Percentiles rank a stretch among this genome's conserved stretches.
These are phyloP conservation scores for Dorcoceras hygrometricum DNA, from an alignment of 257 asterid genomes.

Conservation along the genomic window DNA sequence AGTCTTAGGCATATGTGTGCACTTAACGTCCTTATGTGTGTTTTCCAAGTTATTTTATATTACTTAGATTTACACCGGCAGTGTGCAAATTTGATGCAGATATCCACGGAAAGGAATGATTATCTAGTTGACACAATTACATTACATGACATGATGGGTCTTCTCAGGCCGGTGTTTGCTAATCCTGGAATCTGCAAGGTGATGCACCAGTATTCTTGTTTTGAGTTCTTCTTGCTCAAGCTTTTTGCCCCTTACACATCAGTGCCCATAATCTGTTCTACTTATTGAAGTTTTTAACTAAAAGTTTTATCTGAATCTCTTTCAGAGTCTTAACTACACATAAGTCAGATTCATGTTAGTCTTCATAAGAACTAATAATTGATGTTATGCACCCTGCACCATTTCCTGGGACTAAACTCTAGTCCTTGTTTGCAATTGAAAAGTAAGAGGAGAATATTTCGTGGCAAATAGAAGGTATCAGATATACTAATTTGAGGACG, in stretches of 20 bases:
- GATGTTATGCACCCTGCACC: background rate
- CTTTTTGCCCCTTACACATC: background rate
- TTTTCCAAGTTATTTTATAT: background rate
- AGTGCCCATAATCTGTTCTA: background rate
- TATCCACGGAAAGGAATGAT: conserved; percentile 65
- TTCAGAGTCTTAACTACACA: too few species aligned
- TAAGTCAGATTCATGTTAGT: background rate
- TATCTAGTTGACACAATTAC: conserved; percentile 76
- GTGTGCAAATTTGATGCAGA: conserved; percentile 36
- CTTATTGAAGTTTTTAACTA: too few species aligned
- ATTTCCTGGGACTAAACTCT: background rate
- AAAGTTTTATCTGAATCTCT: too few species aligned
- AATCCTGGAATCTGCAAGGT: conserved; percentile 90
- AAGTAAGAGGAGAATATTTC: background rate
- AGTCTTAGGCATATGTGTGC: background rate
- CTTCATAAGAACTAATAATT: background rate
- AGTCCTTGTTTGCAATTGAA: background rate
- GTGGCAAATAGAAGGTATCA: background rate
- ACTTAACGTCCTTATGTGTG: background rate
- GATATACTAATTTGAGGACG: background rate
- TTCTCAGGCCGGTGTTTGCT: conserved; percentile 76
- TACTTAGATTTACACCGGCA: background rate
- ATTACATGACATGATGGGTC: conserved; percentile 77
- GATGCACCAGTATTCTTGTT: conserved; percentile 16
- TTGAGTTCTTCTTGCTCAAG: conserved; percentile 4